Percentiles rank a stretch among this genome's conserved stretches.
Conservation (phyloP, 306 rosid genomes). For the Leucaena leucocephala region DNA sequence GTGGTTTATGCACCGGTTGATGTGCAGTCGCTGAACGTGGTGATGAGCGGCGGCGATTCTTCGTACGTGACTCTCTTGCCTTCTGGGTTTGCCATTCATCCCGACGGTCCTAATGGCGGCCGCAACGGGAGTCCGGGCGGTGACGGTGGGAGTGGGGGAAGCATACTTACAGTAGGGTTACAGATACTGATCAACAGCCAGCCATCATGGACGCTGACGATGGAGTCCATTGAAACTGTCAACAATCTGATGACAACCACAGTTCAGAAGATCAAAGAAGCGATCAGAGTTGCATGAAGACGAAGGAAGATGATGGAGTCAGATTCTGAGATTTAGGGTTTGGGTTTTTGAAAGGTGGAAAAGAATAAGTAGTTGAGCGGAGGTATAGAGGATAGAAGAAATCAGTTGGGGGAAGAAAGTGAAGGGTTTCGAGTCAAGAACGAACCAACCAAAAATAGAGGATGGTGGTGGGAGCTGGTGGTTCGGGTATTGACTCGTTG, state of each 20-base stretch:
- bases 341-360: neutral
- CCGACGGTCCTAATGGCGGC: constrained; percentile 28
- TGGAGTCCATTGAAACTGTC: constrained; percentile 80
- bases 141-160: constrained; percentile 37
- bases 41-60: constrained; percentile 87
- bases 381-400: no score
- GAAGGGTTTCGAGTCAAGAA: constrained; percentile 95
- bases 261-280: constrained; percentile 74
- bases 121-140: constrained; percentile 20
- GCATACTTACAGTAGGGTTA: constrained; percentile 81
- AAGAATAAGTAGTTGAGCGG: no score
- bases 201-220: constrained; percentile 73
- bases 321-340: neutral
- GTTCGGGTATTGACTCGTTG: constrained; percentile 99
- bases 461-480: constrained; percentile 35
- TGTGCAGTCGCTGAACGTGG: constrained; percentile 60
- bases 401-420: neutral
- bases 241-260: constrained; percentile 81
- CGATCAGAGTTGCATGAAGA: constrained; percentile 47
- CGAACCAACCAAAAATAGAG: constrained; percentile 68
- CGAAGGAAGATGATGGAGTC: neutral
- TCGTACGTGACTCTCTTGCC: constrained; percentile 85
- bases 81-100: constrained; percentile 88
- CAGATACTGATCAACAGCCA: constrained; percentile 75
- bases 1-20: constrained; percentile 91